phyloP scores from a whole-genome alignment of 495 filamentous ascomycete species.

The Talaromyces borbonicus region DNA sequence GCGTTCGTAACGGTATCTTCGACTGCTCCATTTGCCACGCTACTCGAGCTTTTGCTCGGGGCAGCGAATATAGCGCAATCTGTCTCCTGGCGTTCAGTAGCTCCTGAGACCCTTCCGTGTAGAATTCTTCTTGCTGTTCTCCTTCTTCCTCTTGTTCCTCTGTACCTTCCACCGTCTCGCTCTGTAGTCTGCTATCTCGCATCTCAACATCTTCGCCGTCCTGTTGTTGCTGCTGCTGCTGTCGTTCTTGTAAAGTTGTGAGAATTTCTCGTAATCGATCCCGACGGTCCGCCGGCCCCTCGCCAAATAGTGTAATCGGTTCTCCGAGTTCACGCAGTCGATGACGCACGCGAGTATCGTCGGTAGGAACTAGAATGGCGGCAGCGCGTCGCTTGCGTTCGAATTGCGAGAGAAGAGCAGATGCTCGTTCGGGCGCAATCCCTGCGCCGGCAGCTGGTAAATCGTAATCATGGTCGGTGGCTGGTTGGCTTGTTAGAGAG shows the following conservation, averaged over 20 bases:
- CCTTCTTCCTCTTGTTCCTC: conserved; percentile 45
- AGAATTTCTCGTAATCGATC: conserved; percentile 80
- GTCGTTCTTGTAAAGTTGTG: conserved; percentile 58
- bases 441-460: conserved; percentile 63
- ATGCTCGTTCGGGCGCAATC: conserved; percentile 78
- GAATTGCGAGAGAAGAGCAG: conserved; percentile 82
- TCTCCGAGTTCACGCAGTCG: conserved; percentile 77
- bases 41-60: conserved; percentile 66
- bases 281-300: conserved; percentile 76
- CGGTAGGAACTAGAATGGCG: conserved; percentile 88
- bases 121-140: conserved; percentile 91
- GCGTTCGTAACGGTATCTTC: conserved; percentile 71
- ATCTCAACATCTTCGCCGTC: conserved; percentile 54
- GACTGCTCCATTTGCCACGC: conserved; percentile 69
- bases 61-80: conserved; percentile 80
- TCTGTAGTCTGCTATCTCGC: conserved; percentile 31
- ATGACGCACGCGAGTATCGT: conserved; percentile 76
- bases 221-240: conserved; percentile 49
- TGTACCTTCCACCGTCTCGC: conserved; percentile 19
- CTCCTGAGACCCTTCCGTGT: conserved; percentile 68
- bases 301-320: conserved; percentile 91
- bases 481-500: conserved; percentile 28
- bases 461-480: conserved; percentile 78
- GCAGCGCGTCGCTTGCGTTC: conserved; percentile 80
- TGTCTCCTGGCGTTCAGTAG: conserved; percentile 67